Percentiles rank a stretch among this genome's conserved stretches.
These are phyloP conservation scores for Geotrichum phurueaensis DNA, from an alignment of 1,139 yeast species.

Conservation along the genomic window DNA sequence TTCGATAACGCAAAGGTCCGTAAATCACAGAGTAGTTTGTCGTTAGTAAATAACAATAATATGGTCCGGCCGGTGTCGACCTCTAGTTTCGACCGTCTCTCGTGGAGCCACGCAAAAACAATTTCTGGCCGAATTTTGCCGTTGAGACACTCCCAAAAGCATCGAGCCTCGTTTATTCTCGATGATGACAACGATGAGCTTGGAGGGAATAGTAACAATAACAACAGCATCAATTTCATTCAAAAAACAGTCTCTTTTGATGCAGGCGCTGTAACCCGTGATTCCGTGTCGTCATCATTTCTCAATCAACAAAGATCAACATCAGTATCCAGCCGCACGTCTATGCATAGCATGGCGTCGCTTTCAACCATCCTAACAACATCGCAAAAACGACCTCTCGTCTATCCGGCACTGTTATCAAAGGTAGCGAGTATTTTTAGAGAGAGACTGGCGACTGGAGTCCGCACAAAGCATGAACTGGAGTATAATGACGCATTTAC, in stretches of 20 bases:
- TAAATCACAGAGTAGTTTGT: constrained; percentile 1
- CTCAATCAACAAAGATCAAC: constrained; percentile 8
- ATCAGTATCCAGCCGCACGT: constrained; percentile 15
- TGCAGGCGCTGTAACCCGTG: constrained; percentile 3
- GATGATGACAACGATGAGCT: constrained; percentile 1
- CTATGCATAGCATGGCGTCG: constrained; percentile 11
- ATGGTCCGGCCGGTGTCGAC: not conserved
- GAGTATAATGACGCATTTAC: constrained; percentile 92
- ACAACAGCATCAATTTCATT: not conserved
- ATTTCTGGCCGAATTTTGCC: constrained; percentile 6
- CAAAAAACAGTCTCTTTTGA: not conserved
- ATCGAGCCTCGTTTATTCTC: constrained; percentile 5
- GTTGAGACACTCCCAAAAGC: not conserved
- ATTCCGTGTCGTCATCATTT: not conserved
- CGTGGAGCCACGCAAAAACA: constrained; percentile 10
- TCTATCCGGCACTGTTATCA: constrained; percentile 85
- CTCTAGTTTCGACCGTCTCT: not conserved
- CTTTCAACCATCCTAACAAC: constrained; percentile 39
- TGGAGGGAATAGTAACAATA: not conserved
- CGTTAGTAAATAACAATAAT: not conserved
- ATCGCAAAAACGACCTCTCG: constrained; percentile 51
- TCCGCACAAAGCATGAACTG: constrained; percentile 86
- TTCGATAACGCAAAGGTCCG: not conserved
- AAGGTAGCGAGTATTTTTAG: constrained; percentile 75
- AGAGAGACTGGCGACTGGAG: constrained; percentile 63